Conservation (phyloP, 495 filamentous ascomycete species). For the Barbatosphaeria neglecta region DNA sequence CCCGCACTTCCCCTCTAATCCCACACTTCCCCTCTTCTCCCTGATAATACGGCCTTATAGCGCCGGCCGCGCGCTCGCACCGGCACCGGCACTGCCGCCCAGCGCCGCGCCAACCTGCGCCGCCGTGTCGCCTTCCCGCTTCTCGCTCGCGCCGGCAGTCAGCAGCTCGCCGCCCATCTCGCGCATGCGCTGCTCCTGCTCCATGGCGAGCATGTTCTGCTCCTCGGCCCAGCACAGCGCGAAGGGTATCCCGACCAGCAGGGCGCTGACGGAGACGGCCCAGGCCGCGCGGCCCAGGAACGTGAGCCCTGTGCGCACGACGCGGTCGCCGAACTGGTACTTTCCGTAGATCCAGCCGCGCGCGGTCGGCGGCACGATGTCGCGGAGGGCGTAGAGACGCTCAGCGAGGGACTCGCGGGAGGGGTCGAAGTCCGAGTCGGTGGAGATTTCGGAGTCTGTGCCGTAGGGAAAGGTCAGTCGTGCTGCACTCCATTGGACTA, state of each 20-base stretch:
- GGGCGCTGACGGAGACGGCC: constrained; percentile 73
- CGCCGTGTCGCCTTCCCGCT: constrained; percentile 15
- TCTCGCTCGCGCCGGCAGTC: constrained; percentile 14
- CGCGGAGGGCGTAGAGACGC: constrained; percentile 73
- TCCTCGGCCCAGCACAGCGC: constrained; percentile 89
- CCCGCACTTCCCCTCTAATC: no score
- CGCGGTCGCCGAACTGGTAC: constrained; percentile 38
- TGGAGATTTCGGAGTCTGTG: constrained; percentile 56
- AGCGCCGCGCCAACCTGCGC: constrained; percentile 22
- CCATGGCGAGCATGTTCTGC: constrained; percentile 90
- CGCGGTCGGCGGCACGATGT: constrained; percentile 78
- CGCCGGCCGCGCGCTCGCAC: constrained; percentile 17
- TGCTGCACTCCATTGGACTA: no score
- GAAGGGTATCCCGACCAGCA: constrained; percentile 86
- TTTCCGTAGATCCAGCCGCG: constrained; percentile 56
- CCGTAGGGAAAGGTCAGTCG: no score
- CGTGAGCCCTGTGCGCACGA: constrained; percentile 48
- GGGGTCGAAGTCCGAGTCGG: constrained; percentile 40
- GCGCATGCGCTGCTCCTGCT: constrained; percentile 89
- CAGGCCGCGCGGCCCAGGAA: constrained; percentile 76
- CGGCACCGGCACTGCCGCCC: constrained; percentile 1
- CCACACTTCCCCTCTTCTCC: background rate
- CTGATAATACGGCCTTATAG: constrained; percentile 16
- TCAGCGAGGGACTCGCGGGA: constrained; percentile 59
- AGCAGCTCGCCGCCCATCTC: constrained; percentile 50